Conservation (phyloP, 176 grass and related monocot genomes). For the Dendrocalamus sinicus region DNA sequence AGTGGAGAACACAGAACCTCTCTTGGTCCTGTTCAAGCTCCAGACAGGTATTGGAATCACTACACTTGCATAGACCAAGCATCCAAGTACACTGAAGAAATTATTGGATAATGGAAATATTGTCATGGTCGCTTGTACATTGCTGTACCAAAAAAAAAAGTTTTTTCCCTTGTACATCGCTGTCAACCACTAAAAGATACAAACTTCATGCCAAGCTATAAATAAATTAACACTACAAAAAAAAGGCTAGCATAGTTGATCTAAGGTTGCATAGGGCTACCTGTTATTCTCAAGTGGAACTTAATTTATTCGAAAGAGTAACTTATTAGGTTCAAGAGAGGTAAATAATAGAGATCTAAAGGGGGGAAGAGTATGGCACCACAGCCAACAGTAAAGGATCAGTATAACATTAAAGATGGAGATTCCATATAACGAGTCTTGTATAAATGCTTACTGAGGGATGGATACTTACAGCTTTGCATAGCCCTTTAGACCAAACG, state of each 20-base stretch:
- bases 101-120: constrained; percentile 38
- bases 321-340: neutral
- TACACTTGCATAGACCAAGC: constrained; percentile 31
- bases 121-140: neutral
- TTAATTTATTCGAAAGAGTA: constrained; percentile 22
- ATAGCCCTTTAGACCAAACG: constrained; percentile 95
- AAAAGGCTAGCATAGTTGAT: neutral
- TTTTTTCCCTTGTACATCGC: neutral
- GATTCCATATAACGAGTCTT: constrained; percentile 22
- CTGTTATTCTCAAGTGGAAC: constrained; percentile 4
- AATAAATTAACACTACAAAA: constrained; percentile 18
- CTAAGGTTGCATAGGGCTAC: constrained; percentile 18
- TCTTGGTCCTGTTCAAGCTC: constrained; percentile 7
- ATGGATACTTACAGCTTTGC: constrained; percentile 80
- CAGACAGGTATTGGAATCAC: constrained; percentile 14
- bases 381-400: constrained; percentile 5
- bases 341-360: neutral
- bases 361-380: neutral
- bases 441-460: constrained; percentile 34
- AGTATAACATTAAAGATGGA: constrained; percentile 21
- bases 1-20: constrained; percentile 12
- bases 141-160: constrained; percentile 15
- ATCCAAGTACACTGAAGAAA: constrained; percentile 2
- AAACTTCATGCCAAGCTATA: neutral
- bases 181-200: constrained; percentile 3